These are phyloP conservation scores for Aureoboletus auriporus DNA, from an alignment of 768 basidiomycete species.

Conservation along the genomic window DNA sequence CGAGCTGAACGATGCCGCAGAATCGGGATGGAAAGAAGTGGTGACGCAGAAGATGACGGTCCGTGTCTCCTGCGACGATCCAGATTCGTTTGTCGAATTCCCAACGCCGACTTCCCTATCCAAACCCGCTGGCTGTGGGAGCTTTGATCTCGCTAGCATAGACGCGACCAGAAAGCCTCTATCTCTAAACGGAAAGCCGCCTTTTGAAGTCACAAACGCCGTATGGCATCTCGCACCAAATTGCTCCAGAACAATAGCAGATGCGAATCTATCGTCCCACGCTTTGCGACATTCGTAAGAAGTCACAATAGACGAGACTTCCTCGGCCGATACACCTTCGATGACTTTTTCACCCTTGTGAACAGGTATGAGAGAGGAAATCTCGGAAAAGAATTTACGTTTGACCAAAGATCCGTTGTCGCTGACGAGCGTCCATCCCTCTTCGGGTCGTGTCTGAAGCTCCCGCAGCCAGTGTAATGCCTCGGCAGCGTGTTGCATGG, in stretches of 20 bases:
- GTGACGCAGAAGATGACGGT: conserved; percentile 80
- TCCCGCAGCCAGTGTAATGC: conserved; percentile 78
- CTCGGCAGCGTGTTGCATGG: conserved; percentile 79
- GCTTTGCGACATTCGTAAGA: conserved; percentile 68
- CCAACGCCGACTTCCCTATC: conserved; percentile 38
- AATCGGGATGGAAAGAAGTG: conserved; percentile 74
- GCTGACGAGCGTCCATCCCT: conserved; percentile 73
- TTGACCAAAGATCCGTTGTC: conserved; percentile 77
- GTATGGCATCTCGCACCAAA: conserved; percentile 76
- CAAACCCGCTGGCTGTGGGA: conserved; percentile 33
- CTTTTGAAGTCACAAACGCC: conserved; percentile 66
- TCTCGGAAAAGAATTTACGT: conserved; percentile 67
- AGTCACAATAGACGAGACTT: conserved; percentile 70
- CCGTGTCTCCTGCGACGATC: conserved; percentile 38
- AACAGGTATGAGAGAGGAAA: conserved; percentile 79
- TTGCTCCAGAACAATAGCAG: conserved; percentile 63
- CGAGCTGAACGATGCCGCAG: conserved; percentile 48
- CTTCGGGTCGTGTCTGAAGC: conserved; percentile 53
- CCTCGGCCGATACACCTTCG: conserved; percentile 91
- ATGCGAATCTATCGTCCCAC: conserved; percentile 87
- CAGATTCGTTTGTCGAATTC: conserved; percentile 20
- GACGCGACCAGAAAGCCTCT: conserved; percentile 81
- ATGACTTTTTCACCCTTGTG: conserved; percentile 89
- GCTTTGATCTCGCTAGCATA: conserved; percentile 59
- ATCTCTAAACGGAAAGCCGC: conserved; percentile 87